These are phyloP conservation scores for Naganishia albida DNA, from an alignment of 1,284 basidiomycete genomes.

Conservation along the genomic window DNA sequence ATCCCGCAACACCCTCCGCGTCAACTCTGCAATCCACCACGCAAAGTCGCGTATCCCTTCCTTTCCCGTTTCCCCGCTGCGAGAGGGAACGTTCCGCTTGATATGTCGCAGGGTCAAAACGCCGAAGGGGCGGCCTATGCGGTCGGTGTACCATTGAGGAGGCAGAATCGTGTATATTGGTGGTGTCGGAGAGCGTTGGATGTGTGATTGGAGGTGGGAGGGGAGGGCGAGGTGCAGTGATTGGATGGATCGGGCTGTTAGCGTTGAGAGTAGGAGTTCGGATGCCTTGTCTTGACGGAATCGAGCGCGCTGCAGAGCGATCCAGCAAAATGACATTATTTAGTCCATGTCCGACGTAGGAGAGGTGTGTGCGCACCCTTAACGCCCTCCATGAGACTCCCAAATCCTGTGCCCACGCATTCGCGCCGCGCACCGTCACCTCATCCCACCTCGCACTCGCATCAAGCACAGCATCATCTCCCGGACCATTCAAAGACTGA, in stretches of 20 bases:
- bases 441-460: conserved; percentile 40
- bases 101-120: conserved; percentile 45
- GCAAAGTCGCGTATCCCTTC: conserved; percentile 48
- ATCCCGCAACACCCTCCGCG: conserved; percentile 43
- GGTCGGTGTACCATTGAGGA: conserved; percentile 35
- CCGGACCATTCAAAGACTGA: conserved; percentile 31
- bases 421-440: conserved; percentile 40
- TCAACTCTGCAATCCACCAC: conserved; percentile 50
- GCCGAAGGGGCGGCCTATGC: conserved; percentile 44
- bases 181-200: neutral
- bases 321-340: neutral
- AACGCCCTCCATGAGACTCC: conserved; percentile 47
- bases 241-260: conserved; percentile 4
- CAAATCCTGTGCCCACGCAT: conserved; percentile 46
- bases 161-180: conserved; percentile 30
- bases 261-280: conserved; percentile 14
- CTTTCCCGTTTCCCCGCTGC: conserved; percentile 39
- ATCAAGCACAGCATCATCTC: neutral
- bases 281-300: conserved; percentile 29
- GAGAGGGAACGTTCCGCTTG: conserved; percentile 33
- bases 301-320: conserved; percentile 5
- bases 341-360: neutral
- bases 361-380: conserved; percentile 40
- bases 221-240: conserved; percentile 6
- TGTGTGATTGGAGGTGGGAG: conserved; percentile 3